Evolutionary conservation across 805 yeast species (phyloP).

Genomic region (Yamadazyma paraphyllophila): DNA sequence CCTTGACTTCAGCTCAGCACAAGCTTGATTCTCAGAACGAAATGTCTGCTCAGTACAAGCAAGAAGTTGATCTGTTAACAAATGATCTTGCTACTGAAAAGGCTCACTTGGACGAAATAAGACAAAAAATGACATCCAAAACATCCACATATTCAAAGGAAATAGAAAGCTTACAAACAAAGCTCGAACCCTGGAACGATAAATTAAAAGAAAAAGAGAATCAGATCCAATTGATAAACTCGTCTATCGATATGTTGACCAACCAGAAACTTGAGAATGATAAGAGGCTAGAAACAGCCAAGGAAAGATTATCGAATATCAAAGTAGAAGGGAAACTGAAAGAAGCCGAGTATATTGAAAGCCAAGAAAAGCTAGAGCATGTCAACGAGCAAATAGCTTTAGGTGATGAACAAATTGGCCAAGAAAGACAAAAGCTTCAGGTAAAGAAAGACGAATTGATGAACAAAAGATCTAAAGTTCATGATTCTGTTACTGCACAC

Average conservation of each 20-base stretch:
- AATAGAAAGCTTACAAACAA: conserved; percentile 59
- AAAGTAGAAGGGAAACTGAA: conserved; percentile 49
- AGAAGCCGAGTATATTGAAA: conserved; percentile 44
- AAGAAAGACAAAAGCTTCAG: conserved; percentile 49
- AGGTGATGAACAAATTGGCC: conserved; percentile 57
- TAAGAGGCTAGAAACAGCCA: conserved; percentile 44
- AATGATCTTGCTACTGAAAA: conserved; percentile 52
- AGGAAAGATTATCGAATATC: conserved; percentile 44
- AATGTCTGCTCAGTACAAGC: conserved; percentile 43
- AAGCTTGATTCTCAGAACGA: conserved; percentile 46
- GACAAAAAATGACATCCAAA: conserved; percentile 65
- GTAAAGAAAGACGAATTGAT: conserved; percentile 53
- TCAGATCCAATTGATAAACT: conserved; percentile 60
- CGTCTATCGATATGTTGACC: conserved; percentile 59
- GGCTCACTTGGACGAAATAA: conserved; percentile 56
- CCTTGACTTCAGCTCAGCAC: conserved; percentile 43
- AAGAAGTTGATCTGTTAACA: conserved; percentile 46
- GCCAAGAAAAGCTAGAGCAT: conserved; percentile 48
- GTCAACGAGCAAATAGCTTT: conserved; percentile 51
- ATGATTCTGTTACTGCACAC: conserved; percentile 63
- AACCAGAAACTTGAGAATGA: conserved; percentile 38
- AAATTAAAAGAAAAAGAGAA: conserved; percentile 62
- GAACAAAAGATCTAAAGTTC: conserved; percentile 56
- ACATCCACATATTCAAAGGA: conserved; percentile 66
- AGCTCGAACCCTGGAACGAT: conserved; percentile 81